These are phyloP conservation scores for Pseudopyricularia javanii DNA, from an alignment of 2,329 filamentous ascomycete species.

Conservation along the genomic window DNA sequence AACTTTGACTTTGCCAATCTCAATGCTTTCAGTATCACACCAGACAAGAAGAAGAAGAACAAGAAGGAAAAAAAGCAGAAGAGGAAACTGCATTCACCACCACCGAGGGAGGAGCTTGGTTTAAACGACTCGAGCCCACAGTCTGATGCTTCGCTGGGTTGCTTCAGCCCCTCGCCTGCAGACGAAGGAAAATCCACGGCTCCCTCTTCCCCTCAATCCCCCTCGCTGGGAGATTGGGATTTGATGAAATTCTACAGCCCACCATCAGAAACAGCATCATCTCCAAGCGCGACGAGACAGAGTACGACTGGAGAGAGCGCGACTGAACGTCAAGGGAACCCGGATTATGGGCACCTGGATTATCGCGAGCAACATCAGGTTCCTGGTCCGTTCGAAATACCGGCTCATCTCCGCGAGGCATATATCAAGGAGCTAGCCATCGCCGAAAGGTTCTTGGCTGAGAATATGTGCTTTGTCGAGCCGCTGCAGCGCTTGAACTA, in stretches of 20 bases:
- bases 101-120: background rate
- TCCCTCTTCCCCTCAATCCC: slow-evolving; percentile 1
- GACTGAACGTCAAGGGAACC: no score
- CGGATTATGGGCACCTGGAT: background rate
- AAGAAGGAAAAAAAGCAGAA: background rate
- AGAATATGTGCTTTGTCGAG: background rate
- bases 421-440: background rate
- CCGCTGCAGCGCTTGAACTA: background rate
- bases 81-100: background rate
- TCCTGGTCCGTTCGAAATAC: background rate
- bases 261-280: background rate
- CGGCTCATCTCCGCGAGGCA: background rate
- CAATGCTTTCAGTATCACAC: background rate
- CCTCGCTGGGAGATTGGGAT: background rate
- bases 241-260: background rate
- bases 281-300: background rate
- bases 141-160: background rate
- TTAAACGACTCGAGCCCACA: background rate
- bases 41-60: background rate
- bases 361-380: background rate
- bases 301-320: no score
- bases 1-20: background rate
- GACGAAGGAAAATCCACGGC: background rate
- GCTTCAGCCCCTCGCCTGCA: background rate
- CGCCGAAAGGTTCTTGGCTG: background rate